Percentiles rank a stretch among this genome's conserved stretches.
phyloP scores from a whole-genome alignment of 1,284 basidiomycete species.

The Pisolithus thermaeus region DNA sequence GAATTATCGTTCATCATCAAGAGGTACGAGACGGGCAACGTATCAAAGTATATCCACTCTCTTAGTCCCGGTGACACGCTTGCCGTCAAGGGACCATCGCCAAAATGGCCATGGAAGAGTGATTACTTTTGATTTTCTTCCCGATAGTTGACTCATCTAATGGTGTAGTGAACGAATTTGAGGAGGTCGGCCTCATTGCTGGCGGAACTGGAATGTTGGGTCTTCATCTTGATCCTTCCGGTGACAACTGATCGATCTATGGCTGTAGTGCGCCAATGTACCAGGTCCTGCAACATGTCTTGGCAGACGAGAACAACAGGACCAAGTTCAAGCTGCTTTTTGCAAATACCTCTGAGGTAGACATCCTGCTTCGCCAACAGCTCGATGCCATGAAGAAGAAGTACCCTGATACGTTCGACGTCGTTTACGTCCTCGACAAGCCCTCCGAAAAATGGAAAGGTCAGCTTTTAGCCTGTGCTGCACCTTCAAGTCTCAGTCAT shows the following conservation, averaged over 20 bases:
- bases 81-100: slow-evolving; percentile 85
- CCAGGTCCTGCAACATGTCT: slow-evolving; percentile 71
- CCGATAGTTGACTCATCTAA: background rate
- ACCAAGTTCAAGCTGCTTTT: slow-evolving; percentile 94
- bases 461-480: slow-evolving; percentile 21
- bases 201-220: slow-evolving; percentile 83
- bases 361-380: slow-evolving; percentile 84
- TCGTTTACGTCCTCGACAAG: slow-evolving; percentile 87
- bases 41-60: slow-evolving; percentile 71
- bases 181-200: slow-evolving; percentile 83
- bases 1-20: slow-evolving; percentile 85
- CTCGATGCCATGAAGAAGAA: slow-evolving; percentile 72
- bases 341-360: slow-evolving; percentile 85
- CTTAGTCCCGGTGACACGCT: slow-evolving; percentile 79
- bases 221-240: slow-evolving; percentile 2
- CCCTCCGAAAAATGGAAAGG: slow-evolving; percentile 69
- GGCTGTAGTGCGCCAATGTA: slow-evolving; percentile 62
- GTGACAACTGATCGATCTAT: slow-evolving; percentile 12
- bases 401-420: slow-evolving; percentile 68
- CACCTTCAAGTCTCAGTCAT: background rate
- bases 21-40: slow-evolving; percentile 74
- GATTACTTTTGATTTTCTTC: slow-evolving; percentile 11
- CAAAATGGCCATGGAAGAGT: slow-evolving; percentile 81
- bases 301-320: slow-evolving; percentile 73
- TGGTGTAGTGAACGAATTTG: slow-evolving; percentile 69